Evolutionary conservation across 108 stramenopile genomes (phyloP).

Genomic region (Pseudonitzschia pungens): DNA sequence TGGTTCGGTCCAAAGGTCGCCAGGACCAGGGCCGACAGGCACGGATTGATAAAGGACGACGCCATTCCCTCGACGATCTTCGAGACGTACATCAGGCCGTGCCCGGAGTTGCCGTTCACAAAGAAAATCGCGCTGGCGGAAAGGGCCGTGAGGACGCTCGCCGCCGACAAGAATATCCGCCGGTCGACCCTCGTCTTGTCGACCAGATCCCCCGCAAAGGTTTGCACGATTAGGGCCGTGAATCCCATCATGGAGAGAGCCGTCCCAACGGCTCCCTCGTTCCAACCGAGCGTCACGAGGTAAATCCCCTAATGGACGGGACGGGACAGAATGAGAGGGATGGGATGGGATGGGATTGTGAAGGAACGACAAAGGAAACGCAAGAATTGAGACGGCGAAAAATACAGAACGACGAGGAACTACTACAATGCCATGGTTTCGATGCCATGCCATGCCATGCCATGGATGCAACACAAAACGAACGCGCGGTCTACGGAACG

Average conservation of each 20-base stretch:
- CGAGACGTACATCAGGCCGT: conserved; percentile 66
- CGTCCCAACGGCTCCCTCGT: conserved; percentile 76
- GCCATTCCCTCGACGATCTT: conserved; percentile 82
- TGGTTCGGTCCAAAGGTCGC: conserved; percentile 78
- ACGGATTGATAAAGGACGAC: conserved; percentile 82
- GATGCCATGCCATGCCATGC: too few relatives aligned
- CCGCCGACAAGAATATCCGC: conserved; percentile 58
- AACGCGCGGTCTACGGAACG: too few relatives aligned
- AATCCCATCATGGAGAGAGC: conserved; percentile 83
- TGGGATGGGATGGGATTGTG: background rate
- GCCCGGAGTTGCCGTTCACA: conserved; percentile 74
- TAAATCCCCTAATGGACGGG: conserved; percentile 63
- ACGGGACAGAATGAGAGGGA: background rate
- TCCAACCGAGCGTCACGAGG: conserved; percentile 82
- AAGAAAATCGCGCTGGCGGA: conserved; percentile 84
- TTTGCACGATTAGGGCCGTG: conserved; percentile 77
- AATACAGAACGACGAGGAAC: too few relatives aligned
- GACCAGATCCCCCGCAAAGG: conserved; percentile 75
- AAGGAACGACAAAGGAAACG: too few relatives aligned
- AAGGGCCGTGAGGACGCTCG: conserved; percentile 66
- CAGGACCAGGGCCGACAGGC: conserved; percentile 75
- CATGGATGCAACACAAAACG: too few relatives aligned
- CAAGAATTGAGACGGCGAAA: too few relatives aligned
- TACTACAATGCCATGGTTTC: too few relatives aligned
- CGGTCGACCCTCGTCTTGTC: conserved; percentile 81